phyloP scores from a whole-genome alignment of 106 monocot species.

The Vanilla planifolia region DNA sequence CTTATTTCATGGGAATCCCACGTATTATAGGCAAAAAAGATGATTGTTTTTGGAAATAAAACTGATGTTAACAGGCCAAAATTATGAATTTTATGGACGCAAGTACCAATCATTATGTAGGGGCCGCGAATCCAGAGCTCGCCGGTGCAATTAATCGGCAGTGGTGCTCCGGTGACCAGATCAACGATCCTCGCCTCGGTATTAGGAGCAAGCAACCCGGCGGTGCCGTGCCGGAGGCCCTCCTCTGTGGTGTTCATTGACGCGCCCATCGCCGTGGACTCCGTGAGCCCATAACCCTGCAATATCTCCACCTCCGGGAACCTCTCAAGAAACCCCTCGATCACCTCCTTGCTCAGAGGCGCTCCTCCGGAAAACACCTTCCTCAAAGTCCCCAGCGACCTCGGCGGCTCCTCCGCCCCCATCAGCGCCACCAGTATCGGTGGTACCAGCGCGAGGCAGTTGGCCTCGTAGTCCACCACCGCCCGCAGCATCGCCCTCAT shows the following conservation, averaged over 20 bases:
- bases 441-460: conserved; percentile 64
- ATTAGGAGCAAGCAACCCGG: background rate
- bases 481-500: conserved; percentile 57
- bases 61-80: too few relatives aligned
- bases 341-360: conserved; percentile 62
- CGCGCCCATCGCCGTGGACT: conserved; percentile 2
- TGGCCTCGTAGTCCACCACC: conserved; percentile 34
- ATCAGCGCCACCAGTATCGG: conserved; percentile 71
- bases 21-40: too few relatives aligned
- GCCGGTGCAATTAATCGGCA: background rate
- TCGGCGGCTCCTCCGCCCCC: background rate
- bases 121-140: conserved; percentile 11
- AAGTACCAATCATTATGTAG: conserved; percentile 4
- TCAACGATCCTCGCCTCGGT: conserved; percentile 10
- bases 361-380: conserved; percentile 64
- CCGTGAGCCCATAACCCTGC: conserved; percentile 13
- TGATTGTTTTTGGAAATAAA: too few relatives aligned
- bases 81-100: too few relatives aligned
- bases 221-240: background rate
- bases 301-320: conserved; percentile 6
- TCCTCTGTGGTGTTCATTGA: background rate
- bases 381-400: conserved; percentile 31
- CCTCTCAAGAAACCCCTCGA: conserved; percentile 29
- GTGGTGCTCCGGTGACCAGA: background rate
- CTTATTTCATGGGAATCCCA: too few relatives aligned